phyloP scores from a whole-genome alignment of 495 filamentous ascomycete species.

The Aspergillus indologenus region DNA sequence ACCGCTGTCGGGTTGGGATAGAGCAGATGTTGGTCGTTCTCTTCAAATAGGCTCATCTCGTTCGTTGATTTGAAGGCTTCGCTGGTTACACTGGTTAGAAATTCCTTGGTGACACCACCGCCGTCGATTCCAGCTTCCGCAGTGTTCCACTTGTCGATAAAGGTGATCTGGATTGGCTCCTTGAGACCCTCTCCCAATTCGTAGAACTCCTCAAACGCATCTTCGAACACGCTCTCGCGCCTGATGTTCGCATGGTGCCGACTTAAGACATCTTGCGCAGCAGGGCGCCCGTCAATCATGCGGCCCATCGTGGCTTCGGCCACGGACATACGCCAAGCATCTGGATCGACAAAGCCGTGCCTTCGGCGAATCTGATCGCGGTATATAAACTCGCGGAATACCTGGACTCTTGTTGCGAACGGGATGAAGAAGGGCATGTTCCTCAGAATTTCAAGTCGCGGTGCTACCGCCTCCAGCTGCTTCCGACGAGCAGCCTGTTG shows the following conservation, averaged over 20 bases:
- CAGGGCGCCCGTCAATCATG: conserved; percentile 31
- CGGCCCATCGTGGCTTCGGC: conserved; percentile 39
- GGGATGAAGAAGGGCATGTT: conserved; percentile 98
- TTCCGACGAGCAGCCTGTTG: conserved; percentile 62
- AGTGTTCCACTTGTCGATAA: conserved; percentile 85
- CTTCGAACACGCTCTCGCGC: conserved; percentile 76
- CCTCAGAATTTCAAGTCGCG: conserved; percentile 82
- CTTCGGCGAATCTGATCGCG: conserved; percentile 77
- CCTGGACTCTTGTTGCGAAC: conserved; percentile 85
- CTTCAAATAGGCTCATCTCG: conserved; percentile 62
- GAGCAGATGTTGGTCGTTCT: conserved; percentile 84
- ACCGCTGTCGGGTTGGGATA: conserved; percentile 84
- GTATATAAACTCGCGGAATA: conserved; percentile 87
- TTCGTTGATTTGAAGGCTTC: conserved; percentile 72
- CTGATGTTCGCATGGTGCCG: conserved; percentile 79
- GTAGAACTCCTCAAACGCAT: conserved; percentile 85
- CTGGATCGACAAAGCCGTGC: conserved; percentile 72
- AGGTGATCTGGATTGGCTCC: conserved; percentile 96
- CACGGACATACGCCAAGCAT: conserved; percentile 70
- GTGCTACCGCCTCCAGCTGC: conserved; percentile 70
- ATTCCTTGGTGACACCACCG: conserved; percentile 97
- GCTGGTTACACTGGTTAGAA: conserved; percentile 83
- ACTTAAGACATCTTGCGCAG: conserved; percentile 51
- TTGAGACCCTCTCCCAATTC: conserved; percentile 77
- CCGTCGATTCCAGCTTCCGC: conserved; percentile 94